Conservation (phyloP, 2,329 filamentous ascomycete species). For the Phaeosphaeria sp. region DNA sequence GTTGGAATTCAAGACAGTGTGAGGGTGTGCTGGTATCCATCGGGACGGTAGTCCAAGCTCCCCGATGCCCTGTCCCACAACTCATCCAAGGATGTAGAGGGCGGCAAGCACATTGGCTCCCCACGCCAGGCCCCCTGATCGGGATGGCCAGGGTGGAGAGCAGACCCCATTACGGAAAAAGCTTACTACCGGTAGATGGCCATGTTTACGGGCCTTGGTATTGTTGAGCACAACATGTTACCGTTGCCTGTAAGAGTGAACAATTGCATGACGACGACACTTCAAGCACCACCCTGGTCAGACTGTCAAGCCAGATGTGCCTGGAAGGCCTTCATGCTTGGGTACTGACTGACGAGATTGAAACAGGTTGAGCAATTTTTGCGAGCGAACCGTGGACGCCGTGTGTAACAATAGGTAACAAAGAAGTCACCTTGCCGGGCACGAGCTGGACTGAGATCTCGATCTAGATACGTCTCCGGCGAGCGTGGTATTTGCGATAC, state of each 20-base stretch:
- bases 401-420: conserved; percentile 14
- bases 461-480: conserved; percentile 10
- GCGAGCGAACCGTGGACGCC: conserved; percentile 20
- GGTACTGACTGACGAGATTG: background rate
- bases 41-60: conserved; percentile 22
- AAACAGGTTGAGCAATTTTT: conserved; percentile 32
- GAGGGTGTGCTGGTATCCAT: conserved; percentile 22
- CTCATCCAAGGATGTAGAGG: conserved; percentile 20
- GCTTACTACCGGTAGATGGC: no score
- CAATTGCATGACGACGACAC: background rate
- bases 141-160: conserved; percentile 19
- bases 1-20: conserved; percentile 13
- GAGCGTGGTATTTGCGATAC: conserved; percentile 11
- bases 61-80: conserved; percentile 13
- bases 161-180: conserved; percentile 8
- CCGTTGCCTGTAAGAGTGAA: no score
- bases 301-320: no score
- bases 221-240: conserved; percentile 3
- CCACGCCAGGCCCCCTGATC: conserved; percentile 16
- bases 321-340: no score
- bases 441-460: conserved; percentile 2
- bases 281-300: background rate
- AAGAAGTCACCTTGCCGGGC: conserved; percentile 1
- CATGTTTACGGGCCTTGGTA: background rate
- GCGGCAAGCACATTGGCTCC: conserved; percentile 19